Base-by-base conservation (phyloP, 306 rosid species). In the Pyrus betulifolia region DNA sequence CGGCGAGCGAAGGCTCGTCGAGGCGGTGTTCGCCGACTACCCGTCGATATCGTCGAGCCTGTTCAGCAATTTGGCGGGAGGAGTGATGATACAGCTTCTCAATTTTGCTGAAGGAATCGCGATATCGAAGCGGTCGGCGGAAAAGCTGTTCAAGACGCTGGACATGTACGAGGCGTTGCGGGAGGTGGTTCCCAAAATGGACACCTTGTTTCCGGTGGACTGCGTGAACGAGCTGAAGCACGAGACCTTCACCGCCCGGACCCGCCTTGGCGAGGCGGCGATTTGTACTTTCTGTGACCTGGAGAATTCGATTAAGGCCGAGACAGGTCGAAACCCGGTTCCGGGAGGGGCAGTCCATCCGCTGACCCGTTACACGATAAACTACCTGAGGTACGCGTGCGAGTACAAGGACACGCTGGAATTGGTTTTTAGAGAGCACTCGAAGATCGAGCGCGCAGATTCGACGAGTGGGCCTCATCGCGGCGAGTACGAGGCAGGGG, bases 331-430 rank as follows among this genome's bases (percentile, higher is more conserved):
- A 73, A 84, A 79, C 54, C 89, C 93, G 2, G 93, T 93, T 25
- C 89, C 97, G 0, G 83, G 87, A 0, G 97, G 97, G 3, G 91
- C 90, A 4, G 88, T 93, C 33, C 97, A 93, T 65, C 98, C 97
- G 1, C 65, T 91, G 68, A 88, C 91, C n/a, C 96, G 98, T 6
- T 91, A 93, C 81, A 86, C 87, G 4, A 83, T 93, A 93, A 93
- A 93, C 54, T 93, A 93, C 64, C 85, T 93, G 4, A 81, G 89
- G 61, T 88, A 89, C 61, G 88, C 91, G 5, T 89, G 96, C 79
- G 98, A 88, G 83, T 89, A 91, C 78, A 91, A 74, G 69, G 86
- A 80, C 31, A 83, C 98, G 3, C 69, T 91, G 63, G 96, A 89
- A 67, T 84, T 89, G n/a, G 86, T 88, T 6, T 88, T 93, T 58